Evolutionary conservation across 768 basidiomycete species (phyloP), one percentile per base, ranked within the genome.

Genomic region (Hericium erinaceus): DNA sequence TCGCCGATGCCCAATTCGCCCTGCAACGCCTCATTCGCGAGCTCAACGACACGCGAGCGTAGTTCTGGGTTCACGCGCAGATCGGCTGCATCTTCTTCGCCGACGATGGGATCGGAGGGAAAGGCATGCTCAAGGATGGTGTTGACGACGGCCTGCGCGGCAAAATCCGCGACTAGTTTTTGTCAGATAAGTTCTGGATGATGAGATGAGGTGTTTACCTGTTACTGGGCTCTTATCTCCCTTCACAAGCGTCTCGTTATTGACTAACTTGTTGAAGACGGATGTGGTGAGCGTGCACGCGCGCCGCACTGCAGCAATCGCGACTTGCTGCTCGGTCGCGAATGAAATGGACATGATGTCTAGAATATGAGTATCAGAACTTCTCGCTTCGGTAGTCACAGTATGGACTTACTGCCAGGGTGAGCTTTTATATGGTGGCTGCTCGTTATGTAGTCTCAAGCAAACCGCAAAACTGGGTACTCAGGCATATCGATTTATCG

Each of bases 91-190:
- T 97, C 92, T 71, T 99, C 95, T 70, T 99, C 97, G 37, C 95
- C 97, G 40, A 98, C 86, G 66, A 98, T 91, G 9, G 81, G 81
- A 71, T 98, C 94, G 0, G 77, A 64, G 0, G 95, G 95, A 72
- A 97, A 98, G 0, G 85, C 83, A 12, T 75, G 74, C 15, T 71
- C 68, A 39, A 99, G 80, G 66, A 98, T 87, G 8, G 85, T 77
- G 59, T 87, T 88, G 64, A 99, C 85, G 44, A 98, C 82, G 0
- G 95, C 92, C 67, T 99, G 97, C 0, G 95, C 91, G 3, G 95
- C 81, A 70, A 87, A 94, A 72, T 98, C 97, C 39, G 89, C 97
- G 20, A 97, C 94, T 95, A 63, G 26, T 12, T 8, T 15, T 22
- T 8, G 41, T 26, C 52, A 20, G 24, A 44, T 22, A 12, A 18